These are phyloP conservation scores for Leucocoprinus leucothites DNA, from an alignment of 768 basidiomycete species.

Conservation along the genomic window DNA sequence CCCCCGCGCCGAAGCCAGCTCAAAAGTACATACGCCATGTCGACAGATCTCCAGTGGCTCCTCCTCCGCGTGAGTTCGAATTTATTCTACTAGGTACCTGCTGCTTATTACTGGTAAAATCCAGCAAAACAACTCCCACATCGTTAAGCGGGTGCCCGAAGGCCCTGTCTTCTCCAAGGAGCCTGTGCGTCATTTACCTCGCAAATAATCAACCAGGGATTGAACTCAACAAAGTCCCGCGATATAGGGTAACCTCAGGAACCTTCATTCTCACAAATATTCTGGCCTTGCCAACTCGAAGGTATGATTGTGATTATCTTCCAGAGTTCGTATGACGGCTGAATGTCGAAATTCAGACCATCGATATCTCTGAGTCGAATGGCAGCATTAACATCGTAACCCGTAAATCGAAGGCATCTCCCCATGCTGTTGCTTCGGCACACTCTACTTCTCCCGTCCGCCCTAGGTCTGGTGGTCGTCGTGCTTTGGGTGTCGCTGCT, in stretches of 20 bases:
- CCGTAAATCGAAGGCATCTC: constrained; percentile 60
- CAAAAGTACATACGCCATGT: constrained; percentile 51
- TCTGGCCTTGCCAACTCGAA: constrained; percentile 86
- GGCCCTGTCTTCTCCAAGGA: constrained; percentile 84
- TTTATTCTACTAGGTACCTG: constrained; percentile 16
- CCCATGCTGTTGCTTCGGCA: constrained; percentile 46
- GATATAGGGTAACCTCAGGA: constrained; percentile 79
- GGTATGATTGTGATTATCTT: constrained; percentile 34
- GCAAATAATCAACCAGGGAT: background rate
- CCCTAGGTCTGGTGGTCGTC: constrained; percentile 67
- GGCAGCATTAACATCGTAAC: constrained; percentile 59
- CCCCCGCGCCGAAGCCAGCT: background rate
- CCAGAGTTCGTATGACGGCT: constrained; percentile 4
- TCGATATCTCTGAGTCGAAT: constrained; percentile 56
- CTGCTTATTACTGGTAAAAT: background rate
- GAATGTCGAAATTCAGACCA: constrained; percentile 41
- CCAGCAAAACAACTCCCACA: constrained; percentile 82
- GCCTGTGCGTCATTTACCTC: constrained; percentile 48
- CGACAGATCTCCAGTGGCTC: constrained; percentile 91
- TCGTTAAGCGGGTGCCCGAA: constrained; percentile 72
- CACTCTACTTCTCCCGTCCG: constrained; percentile 53
- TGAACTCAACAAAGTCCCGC: constrained; percentile 8
- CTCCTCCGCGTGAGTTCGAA: constrained; percentile 67
- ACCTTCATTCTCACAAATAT: constrained; percentile 89
- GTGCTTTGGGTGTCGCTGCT: constrained; percentile 64